Evolutionary conservation across 768 basidiomycete species (phyloP), one percentile per base, ranked within the genome.

Genomic region (Boletus rufocinnamomeus): DNA sequence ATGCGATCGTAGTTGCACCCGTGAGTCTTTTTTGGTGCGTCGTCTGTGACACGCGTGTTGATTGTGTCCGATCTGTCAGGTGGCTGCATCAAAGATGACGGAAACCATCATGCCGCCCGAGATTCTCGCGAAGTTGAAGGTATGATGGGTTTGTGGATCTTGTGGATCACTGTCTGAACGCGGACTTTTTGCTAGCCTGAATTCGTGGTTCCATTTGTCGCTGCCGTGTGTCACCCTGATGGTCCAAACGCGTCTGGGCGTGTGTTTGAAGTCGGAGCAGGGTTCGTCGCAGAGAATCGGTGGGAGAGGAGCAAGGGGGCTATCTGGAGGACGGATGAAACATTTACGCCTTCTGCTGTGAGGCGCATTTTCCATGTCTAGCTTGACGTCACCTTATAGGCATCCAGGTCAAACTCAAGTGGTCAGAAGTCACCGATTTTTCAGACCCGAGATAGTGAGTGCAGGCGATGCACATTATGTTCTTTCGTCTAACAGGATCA

Each of bases 1-100:
- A 85, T 67, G 84, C 89, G 2, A 87, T 86, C 52, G 91, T 81
- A n/a, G 89, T 99, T 63, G 94, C 93, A 2, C 96, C 96, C 0
- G 92, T 95, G 74, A 21, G 88, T 74, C 16, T 14, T 46, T 10
- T 35, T 41, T 52, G 25, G 40, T 44, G 17, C 32, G 17, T 40
- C 25, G 27, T 9, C 27, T 16, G 27, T 54, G 47, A 27, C 21
- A 32, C 3, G 37, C 21, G 41, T 50, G 35, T 40, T 55, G 32
- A 61, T 50, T 44, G 25, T 16, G 14, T 32, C 13, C 16, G 32
- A 23, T 34, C 17, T 10, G 2, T 9, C 27, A 63, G 93, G 87
- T 92, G 59, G 96, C 96, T n/a, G 96, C 95, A 1, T 96, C 94
- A 4, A 83, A 84, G 3, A 98, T 98, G 96, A 97, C 95, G 3